Percentiles rank a stretch among this genome's conserved stretches.
These are phyloP conservation scores for Dentipellis sp. DNA, from an alignment of 768 basidiomycete genomes.

Conservation along the genomic window DNA sequence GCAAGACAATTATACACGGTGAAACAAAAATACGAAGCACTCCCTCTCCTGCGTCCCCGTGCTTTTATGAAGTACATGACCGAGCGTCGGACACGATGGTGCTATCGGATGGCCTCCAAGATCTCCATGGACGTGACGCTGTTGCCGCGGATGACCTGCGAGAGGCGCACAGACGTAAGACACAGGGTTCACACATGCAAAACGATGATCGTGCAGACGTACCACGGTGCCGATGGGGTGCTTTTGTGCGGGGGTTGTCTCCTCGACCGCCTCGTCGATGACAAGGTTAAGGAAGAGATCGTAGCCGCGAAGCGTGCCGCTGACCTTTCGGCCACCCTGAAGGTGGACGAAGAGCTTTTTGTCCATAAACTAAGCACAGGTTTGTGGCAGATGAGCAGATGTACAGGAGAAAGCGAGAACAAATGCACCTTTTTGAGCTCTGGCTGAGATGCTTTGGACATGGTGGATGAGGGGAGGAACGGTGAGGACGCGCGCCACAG, in stretches of 20 bases:
- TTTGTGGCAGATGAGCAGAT: slow-evolving; percentile 1
- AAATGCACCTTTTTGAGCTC: slow-evolving; percentile 95
- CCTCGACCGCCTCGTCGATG: slow-evolving; percentile 91
- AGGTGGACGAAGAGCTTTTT: slow-evolving; percentile 92
- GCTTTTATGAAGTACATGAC: too few species aligned
- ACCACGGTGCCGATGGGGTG: slow-evolving; percentile 90
- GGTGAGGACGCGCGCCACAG: not conserved
- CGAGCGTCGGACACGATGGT: not conserved
- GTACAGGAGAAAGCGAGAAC: not conserved
- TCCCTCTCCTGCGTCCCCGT: too few species aligned
- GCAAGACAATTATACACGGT: not conserved
- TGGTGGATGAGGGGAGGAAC: slow-evolving; percentile 20
- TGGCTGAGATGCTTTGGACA: slow-evolving; percentile 95
- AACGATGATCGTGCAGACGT: slow-evolving; percentile 23
- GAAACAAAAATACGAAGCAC: not conserved
- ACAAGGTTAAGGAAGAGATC: slow-evolving; percentile 99
- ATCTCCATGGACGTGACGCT: slow-evolving; percentile 95
- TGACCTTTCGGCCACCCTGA: slow-evolving; percentile 92
- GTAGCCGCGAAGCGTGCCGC: slow-evolving; percentile 90
- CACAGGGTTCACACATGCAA: not conserved
- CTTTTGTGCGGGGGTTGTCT: slow-evolving; percentile 82
- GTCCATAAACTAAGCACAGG: slow-evolving; percentile 83
- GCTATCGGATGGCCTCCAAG: slow-evolving; percentile 48
- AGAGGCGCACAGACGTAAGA: not conserved
- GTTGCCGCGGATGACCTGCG: slow-evolving; percentile 91